phyloP scores from a whole-genome alignment of 495 filamentous ascomycete genomes.

The Talaromyces adpressus region DNA sequence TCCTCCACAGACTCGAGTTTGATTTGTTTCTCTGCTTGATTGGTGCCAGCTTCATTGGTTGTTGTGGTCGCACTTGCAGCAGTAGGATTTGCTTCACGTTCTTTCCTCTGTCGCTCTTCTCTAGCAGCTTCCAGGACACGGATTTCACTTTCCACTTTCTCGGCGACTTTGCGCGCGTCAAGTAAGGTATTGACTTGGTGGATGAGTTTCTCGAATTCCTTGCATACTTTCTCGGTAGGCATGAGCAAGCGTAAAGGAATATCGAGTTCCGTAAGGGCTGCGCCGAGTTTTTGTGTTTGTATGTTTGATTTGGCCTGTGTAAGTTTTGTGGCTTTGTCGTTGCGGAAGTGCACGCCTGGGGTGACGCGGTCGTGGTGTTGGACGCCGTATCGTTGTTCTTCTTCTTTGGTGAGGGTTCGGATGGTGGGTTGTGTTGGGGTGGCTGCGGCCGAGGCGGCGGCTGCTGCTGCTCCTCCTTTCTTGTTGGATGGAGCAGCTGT shows the following conservation, averaged over 20 bases:
- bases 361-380: conserved; percentile 80
- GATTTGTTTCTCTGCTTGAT: conserved; percentile 15
- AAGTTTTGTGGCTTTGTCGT: conserved; percentile 75
- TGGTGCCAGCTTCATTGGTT: conserved; percentile 7
- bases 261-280: conserved; percentile 70
- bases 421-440: conserved; percentile 42
- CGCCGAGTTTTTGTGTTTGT: conserved; percentile 73
- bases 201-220: conserved; percentile 76
- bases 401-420: conserved; percentile 62
- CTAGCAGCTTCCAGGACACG: conserved; percentile 58
- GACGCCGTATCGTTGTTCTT: conserved; percentile 76
- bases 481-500: conserved; percentile 28
- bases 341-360: conserved; percentile 67
- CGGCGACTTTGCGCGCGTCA: conserved; percentile 72
- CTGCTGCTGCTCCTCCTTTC: conserved; percentile 42
- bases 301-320: conserved; percentile 75
- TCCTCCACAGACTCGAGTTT: conserved; percentile 5
- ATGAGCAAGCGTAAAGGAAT: conserved; percentile 73
- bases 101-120: conserved; percentile 51
- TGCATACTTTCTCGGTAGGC: conserved; percentile 75
- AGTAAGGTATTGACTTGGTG: conserved; percentile 65
- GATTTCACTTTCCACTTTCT: conserved; percentile 83
- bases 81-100: conserved; percentile 10
- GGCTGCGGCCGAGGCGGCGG: conserved; percentile 20
- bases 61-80: conserved; percentile 8